Percentiles rank a stretch among this genome's conserved stretches.
Conservation (phyloP, 352 stramenopile species). For the Nothophytophthora sp. region DNA sequence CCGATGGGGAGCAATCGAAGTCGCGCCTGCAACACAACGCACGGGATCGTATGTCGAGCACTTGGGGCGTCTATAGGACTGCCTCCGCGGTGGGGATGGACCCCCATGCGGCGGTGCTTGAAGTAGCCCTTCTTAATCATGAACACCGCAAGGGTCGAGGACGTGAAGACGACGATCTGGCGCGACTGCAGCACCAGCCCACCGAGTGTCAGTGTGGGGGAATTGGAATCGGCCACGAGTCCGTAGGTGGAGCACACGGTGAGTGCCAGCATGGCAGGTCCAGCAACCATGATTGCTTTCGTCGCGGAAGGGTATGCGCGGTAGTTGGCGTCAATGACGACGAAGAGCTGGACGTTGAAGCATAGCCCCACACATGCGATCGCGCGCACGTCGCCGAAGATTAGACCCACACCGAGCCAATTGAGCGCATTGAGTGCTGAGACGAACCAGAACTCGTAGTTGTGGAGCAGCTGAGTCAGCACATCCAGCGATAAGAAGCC, state of each 20-base stretch:
- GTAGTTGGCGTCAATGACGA: slow-evolving; percentile 35
- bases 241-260: slow-evolving; percentile 22
- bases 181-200: slow-evolving; percentile 12
- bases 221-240: slow-evolving; percentile 10
- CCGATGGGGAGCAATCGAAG: too few species aligned
- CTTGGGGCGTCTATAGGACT: background rate
- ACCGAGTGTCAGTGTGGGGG: slow-evolving; percentile 4
- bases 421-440: slow-evolving; percentile 26
- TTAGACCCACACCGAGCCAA: slow-evolving; percentile 15
- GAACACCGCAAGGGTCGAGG: slow-evolving; percentile 28
- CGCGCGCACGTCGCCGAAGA: slow-evolving; percentile 26
- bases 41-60: slow-evolving; percentile 17
- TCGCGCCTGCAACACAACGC: slow-evolving; percentile 21
- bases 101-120: slow-evolving; percentile 4
- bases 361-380: slow-evolving; percentile 23
- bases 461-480: slow-evolving; percentile 8
- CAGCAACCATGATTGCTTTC: slow-evolving; percentile 22
- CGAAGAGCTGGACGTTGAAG: slow-evolving; percentile 18
- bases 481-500: slow-evolving; percentile 32
- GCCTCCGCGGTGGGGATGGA: background rate
- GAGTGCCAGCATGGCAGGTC: slow-evolving; percentile 24
- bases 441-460: slow-evolving; percentile 38
- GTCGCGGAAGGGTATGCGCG: slow-evolving; percentile 19
- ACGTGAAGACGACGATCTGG: slow-evolving; percentile 25
- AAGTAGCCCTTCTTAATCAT: slow-evolving; percentile 21